Percentiles rank a stretch among this genome's conserved stretches.
These are phyloP conservation scores for Bromus sterilis DNA, from an alignment of 176 grass and related monocot genomes.

Conservation along the genomic window DNA sequence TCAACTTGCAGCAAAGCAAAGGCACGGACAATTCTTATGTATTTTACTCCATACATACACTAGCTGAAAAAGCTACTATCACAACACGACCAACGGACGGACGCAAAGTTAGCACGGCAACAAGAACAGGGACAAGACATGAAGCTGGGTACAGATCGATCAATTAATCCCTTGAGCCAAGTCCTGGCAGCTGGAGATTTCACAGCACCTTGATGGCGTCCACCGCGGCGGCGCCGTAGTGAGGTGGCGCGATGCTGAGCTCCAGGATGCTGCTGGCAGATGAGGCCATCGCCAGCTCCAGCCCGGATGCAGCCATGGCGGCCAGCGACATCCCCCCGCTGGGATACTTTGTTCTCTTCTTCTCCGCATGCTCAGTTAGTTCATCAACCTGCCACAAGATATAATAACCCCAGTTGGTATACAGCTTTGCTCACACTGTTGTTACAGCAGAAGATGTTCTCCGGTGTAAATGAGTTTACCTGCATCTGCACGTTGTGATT, in stretches of 20 bases:
- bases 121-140: not conserved
- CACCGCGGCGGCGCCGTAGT: not conserved
- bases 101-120: constrained; percentile 16
- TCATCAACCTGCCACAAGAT: constrained; percentile 4
- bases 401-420: not conserved
- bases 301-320: constrained; percentile 18
- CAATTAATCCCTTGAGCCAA: not conserved
- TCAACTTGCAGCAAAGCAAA: constrained; percentile 3
- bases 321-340: constrained; percentile 8
- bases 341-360: not conserved
- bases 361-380: not conserved
- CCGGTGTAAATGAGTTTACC: not conserved
- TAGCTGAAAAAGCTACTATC: not conserved
- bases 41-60: not conserved
- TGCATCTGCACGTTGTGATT: constrained; percentile 3
- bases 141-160: not conserved
- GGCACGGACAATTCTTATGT: constrained; percentile 4
- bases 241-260: constrained; percentile 68
- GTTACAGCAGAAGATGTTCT: not conserved
- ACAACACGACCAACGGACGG: not conserved
- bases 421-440: not conserved
- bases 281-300: constrained; percentile 23
- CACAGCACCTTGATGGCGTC: constrained; percentile 62
- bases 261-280: constrained; percentile 41
- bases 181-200: not conserved